Base-by-base conservation (phyloP, 2,329 filamentous ascomycete genomes). In the Cladophialophora immunda region DNA sequence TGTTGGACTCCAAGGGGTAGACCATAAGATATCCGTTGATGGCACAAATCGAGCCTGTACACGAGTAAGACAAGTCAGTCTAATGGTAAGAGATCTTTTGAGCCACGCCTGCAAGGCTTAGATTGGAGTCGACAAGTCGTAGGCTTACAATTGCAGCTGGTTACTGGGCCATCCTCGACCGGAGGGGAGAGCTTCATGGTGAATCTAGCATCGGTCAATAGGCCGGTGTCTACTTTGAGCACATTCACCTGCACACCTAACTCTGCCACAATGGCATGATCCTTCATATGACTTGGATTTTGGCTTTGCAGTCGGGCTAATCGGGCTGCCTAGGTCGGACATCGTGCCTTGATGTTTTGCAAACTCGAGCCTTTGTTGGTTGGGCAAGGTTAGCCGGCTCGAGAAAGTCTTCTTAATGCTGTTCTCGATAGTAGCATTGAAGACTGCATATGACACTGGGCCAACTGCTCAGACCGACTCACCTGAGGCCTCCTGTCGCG, bases 21-120 rank as follows among this genome's bases (percentile, higher is more conserved):
- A 76, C 68, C 62, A 75, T 72, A 1, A 78, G 64, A 62, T 76
- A 76, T 30, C 77, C 75, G 41, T 76, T 76, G 30, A 66, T 68
- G 19, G 69, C 38, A 67, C 76, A 78, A 53, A 77, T 77, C 3
- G 74, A 74, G 70, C 75, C 74, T 76, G 34, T 17, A 17, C 17
- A 22, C 11, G 11, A 3, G 53, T 58, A 3, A 58, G 36, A 56
- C 29, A 58, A 57, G 22, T 4, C 38, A 34, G 45, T 52, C 38
- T 38, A 11, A n/a, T 30, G n/a, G 30, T 25, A 59, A 19, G 15
- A 54, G 32, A 25, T 9, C 38, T 13, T 41, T 50, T 27, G 4
- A 25, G 22, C 45, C 45, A 9, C 3, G 22, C 17, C 45, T 15
- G 11, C 22, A 50, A 13, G 30, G 61, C 34, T 8, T 38, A n/a